Conservation (phyloP, 441 rosid genomes). For the Erodium moschatum region DNA sequence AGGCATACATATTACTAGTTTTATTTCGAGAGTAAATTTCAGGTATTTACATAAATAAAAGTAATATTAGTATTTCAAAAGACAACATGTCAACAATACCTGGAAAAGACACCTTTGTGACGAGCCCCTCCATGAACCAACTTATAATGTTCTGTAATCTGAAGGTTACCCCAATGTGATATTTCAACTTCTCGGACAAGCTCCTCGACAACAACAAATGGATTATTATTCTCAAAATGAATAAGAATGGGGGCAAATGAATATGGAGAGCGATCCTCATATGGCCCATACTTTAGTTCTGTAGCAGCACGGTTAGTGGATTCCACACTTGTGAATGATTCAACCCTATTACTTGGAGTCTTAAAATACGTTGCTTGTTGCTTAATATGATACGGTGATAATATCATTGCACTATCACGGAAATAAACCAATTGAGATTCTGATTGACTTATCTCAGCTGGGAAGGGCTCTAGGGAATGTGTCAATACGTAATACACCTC, state of each 20-base stretch:
- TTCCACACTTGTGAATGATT: slow-evolving; percentile 75
- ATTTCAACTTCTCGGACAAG: slow-evolving; percentile 85
- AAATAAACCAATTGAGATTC: slow-evolving; percentile 85
- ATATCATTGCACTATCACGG: slow-evolving; percentile 63
- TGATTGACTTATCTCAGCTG: slow-evolving; percentile 76
- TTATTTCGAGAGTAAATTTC: background rate
- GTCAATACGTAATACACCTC: slow-evolving; percentile 75
- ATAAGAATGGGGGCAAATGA: slow-evolving; percentile 66
- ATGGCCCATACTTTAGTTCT: slow-evolving; percentile 87
- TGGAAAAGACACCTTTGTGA: slow-evolving; percentile 89
- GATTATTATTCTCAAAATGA: slow-evolving; percentile 88
- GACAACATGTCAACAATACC: slow-evolving; percentile 35
- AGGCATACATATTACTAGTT: too few species aligned
- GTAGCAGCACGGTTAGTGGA: slow-evolving; percentile 62
- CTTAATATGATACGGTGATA: slow-evolving; percentile 76
- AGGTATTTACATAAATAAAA: background rate
- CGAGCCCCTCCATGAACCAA: slow-evolving; percentile 88
- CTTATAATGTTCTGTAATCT: slow-evolving; percentile 74
- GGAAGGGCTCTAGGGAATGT: slow-evolving; percentile 84
- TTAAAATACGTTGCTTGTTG: slow-evolving; percentile 65
- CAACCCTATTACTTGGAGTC: slow-evolving; percentile 69
- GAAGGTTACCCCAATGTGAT: slow-evolving; percentile 98
- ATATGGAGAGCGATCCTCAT: slow-evolving; percentile 57
- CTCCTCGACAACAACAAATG: slow-evolving; percentile 97
- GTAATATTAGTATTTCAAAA: background rate